These are phyloP conservation scores for Ogataea neopini DNA, from an alignment of 805 yeast species.

Conservation along the genomic window DNA sequence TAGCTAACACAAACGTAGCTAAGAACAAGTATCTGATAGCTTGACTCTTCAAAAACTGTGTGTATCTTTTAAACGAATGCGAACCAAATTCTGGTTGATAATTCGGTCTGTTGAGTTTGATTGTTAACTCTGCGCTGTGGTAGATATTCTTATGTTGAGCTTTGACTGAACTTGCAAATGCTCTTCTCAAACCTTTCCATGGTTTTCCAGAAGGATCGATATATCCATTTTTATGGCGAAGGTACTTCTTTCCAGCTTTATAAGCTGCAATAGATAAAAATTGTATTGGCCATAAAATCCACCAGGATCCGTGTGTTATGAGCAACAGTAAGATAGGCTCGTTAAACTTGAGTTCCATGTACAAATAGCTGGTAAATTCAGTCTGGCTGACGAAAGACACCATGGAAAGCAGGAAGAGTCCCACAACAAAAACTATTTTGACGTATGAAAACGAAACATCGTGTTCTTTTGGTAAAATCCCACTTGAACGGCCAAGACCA, in stretches of 20 bases:
- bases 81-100: slow-evolving; percentile 36
- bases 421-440: slow-evolving; percentile 45
- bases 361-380: slow-evolving; percentile 72
- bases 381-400: slow-evolving; percentile 76
- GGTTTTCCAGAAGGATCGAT: slow-evolving; percentile 23
- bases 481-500: background rate
- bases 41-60: slow-evolving; percentile 42
- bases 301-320: slow-evolving; percentile 80
- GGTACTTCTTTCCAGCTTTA: slow-evolving; percentile 41
- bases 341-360: slow-evolving; percentile 51
- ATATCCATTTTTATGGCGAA: slow-evolving; percentile 20
- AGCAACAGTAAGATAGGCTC: slow-evolving; percentile 70
- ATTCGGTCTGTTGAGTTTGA: slow-evolving; percentile 28
- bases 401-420: slow-evolving; percentile 49
- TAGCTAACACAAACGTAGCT: slow-evolving; percentile 46
- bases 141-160: slow-evolving; percentile 45
- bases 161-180: slow-evolving; percentile 39
- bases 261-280: slow-evolving; percentile 47
- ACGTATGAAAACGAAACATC: slow-evolving; percentile 31
- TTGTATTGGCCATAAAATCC: slow-evolving; percentile 71
- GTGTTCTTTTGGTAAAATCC: slow-evolving; percentile 6
- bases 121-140: slow-evolving; percentile 39
- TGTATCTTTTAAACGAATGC: slow-evolving; percentile 28
- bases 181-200: slow-evolving; percentile 35
- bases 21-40: slow-evolving; percentile 50